Evolutionary conservation across 2,329 filamentous ascomycete genomes (phyloP).

Genomic region (Huntiella abstrusa): DNA sequence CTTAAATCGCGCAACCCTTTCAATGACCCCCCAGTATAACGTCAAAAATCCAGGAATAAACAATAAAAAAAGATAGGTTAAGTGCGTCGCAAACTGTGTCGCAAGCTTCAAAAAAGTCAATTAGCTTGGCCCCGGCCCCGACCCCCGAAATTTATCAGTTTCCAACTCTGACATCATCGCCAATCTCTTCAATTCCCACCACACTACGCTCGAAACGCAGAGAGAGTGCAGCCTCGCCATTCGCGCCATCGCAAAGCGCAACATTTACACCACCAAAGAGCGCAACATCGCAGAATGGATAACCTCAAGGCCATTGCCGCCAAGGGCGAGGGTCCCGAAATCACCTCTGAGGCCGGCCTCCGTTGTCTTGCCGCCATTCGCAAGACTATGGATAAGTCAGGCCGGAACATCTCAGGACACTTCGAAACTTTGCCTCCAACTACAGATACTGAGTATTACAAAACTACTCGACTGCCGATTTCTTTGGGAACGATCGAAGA

Average conservation of each 20-base stretch:
- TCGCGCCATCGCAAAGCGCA: not conserved
- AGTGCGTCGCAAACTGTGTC: not conserved
- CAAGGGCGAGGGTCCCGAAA: constrained; percentile 43
- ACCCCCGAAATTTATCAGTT: no score
- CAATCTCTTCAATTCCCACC: no score
- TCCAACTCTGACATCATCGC: no score
- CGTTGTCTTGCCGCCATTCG: constrained; percentile 58
- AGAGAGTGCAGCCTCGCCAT: no score
- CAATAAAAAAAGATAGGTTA: not conserved
- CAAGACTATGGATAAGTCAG: constrained; percentile 62
- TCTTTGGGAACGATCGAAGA: constrained; percentile 59
- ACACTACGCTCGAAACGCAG: no score
- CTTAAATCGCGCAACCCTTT: no score
- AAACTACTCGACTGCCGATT: constrained; percentile 57
- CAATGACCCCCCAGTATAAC: no score
- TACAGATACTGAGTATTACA: constrained; percentile 50
- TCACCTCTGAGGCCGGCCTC: constrained; percentile 52
- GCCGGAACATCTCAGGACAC: constrained; percentile 52
- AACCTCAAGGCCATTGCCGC: constrained; percentile 20
- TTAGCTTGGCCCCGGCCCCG: no score
- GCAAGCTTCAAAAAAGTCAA: not conserved
- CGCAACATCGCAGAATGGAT: not conserved
- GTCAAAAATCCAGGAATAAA: not conserved
- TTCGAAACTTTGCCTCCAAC: constrained; percentile 55
- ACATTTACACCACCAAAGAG: not conserved